Conservation (phyloP, 768 basidiomycete species). For the Lactarius vividus region DNA sequence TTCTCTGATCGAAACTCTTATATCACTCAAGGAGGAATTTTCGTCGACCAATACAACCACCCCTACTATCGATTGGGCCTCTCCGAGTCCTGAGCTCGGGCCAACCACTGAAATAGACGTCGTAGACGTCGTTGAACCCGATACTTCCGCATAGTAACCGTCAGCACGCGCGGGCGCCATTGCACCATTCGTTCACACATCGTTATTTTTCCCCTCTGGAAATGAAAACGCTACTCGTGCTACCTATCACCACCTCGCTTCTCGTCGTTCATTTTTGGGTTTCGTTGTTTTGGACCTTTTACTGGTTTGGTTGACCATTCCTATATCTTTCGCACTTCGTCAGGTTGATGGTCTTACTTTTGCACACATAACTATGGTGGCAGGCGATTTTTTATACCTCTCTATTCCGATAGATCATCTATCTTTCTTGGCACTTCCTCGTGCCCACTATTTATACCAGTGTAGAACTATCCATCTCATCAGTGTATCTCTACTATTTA, state of each 20-base stretch:
- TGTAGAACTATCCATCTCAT: not conserved
- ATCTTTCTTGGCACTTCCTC: not conserved
- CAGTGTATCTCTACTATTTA: constrained; percentile 8
- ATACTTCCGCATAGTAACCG: not conserved
- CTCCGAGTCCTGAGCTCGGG: not conserved
- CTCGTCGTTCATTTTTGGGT: not conserved
- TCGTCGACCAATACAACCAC: not conserved
- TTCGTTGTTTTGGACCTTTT: constrained; percentile 1
- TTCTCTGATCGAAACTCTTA: not conserved
- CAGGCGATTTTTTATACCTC: not conserved
- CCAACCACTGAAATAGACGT: not conserved
- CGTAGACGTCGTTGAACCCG: not conserved
- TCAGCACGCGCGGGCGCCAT: not conserved
- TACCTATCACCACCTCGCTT: not conserved
- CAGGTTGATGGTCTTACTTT: not conserved
- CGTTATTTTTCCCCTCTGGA: not conserved
- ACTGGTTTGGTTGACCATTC: constrained; percentile 8
- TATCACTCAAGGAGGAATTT: not conserved
- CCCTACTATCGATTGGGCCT: not conserved
- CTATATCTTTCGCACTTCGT: not conserved
- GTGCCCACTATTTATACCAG: not conserved
- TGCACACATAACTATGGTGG: not conserved
- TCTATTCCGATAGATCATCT: not conserved
- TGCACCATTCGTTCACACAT: not conserved
- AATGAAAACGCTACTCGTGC: not conserved